Percentiles rank a stretch among this genome's conserved stretches.
Evolutionary conservation across 1,139 yeast species (phyloP).

Genomic region (Kodamaea fungicola): DNA sequence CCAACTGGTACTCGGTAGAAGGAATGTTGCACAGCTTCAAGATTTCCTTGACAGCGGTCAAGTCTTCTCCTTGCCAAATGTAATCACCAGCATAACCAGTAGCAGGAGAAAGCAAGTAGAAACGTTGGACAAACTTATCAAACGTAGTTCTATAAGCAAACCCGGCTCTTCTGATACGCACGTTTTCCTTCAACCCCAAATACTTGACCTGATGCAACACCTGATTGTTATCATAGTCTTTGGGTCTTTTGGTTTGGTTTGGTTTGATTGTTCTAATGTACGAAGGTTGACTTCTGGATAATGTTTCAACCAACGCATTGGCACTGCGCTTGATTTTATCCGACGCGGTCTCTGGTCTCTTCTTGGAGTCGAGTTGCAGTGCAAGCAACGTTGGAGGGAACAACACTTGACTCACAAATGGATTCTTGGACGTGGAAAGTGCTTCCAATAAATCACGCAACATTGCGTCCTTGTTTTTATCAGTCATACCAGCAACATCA

Average conservation of each 20-base stretch:
- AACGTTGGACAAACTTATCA: conserved; percentile 96
- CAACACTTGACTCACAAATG: conserved; percentile 55
- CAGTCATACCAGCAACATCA: conserved; percentile 89
- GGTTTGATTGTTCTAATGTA: conserved; percentile 98
- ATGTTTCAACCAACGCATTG: conserved; percentile 81
- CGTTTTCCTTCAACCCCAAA: conserved; percentile 94
- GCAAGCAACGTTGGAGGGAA: conserved; percentile 68
- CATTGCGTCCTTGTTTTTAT: conserved; percentile 93
- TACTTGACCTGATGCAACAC: conserved; percentile 96
- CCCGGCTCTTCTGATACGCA: conserved; percentile 97
- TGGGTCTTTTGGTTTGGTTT: conserved; percentile 86
- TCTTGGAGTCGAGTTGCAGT: conserved; percentile 68
- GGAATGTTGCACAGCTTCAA: conserved; percentile 81
- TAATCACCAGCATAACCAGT: conserved; percentile 99
- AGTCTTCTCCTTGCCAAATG: conserved; percentile 87
- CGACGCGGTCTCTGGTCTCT: conserved; percentile 95
- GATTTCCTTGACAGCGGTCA: conserved; percentile 77
- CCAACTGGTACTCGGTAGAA: conserved; percentile 79
- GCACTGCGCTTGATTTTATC: conserved; percentile 94
- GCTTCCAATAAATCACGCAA: conserved; percentile 83
- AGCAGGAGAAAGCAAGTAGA: conserved; percentile 78
- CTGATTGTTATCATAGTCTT: conserved; percentile 83
- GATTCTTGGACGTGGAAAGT: conserved; percentile 66
- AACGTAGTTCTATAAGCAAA: conserved; percentile 97
- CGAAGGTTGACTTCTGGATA: conserved; percentile 88